phyloP scores from a whole-genome alignment of 164 flowering plant genomes.

The Tetrastigma voinierianum region DNA sequence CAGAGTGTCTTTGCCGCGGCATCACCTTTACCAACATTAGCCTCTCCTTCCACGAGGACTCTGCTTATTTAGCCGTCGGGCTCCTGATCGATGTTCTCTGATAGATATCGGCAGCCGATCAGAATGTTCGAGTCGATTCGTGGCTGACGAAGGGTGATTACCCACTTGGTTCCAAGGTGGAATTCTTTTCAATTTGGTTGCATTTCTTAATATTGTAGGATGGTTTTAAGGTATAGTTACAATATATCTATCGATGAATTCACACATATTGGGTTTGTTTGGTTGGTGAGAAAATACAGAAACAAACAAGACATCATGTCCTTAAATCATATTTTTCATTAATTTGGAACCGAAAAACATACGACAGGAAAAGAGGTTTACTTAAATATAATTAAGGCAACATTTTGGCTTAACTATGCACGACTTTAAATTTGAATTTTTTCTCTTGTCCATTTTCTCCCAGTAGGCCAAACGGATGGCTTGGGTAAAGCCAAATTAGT shows the following conservation, averaged over 20 bases:
- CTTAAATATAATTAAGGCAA: no score
- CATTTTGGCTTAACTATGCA: no score
- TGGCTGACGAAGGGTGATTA: slow-evolving; percentile 32
- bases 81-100: slow-evolving; percentile 47
- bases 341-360: no score
- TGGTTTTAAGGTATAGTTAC: no score
- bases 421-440: no score
- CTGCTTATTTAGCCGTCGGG: slow-evolving; percentile 45
- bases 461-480: no score
- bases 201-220: background rate
- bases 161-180: slow-evolving; percentile 43
- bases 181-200: background rate
- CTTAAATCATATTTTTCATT: no score
- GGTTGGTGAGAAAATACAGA: background rate
- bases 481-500: no score
- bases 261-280: background rate
- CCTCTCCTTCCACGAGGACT: slow-evolving; percentile 36
- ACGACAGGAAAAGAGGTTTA: no score
- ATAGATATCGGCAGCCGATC: slow-evolving; percentile 28
- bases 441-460: no score
- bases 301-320: no score
- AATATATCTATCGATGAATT: no score
- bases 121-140: slow-evolving; percentile 29
- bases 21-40: slow-evolving; percentile 36
- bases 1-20: slow-evolving; percentile 39